Base-by-base conservation (phyloP, 352 stramenopile species). In the Phytopythium montanum region DNA sequence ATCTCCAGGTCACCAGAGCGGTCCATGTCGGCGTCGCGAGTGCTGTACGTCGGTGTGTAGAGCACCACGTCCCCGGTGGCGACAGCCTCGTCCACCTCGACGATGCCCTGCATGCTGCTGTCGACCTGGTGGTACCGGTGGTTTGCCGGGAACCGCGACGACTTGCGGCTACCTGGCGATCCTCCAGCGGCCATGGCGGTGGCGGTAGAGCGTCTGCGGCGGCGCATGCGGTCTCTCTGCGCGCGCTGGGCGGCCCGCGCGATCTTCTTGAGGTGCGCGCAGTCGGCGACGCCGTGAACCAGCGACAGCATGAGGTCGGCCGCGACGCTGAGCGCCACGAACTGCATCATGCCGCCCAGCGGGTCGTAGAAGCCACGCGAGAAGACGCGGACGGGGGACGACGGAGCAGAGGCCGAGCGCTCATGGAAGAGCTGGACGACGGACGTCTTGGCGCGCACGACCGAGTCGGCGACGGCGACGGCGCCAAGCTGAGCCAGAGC, bases 241-340 rank as follows among this genome's bases (percentile, higher is more conserved):
- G 70, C 65, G 41, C 79, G 72, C 54, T 85, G 75, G 6, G 74
- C 70, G 2, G 71, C 70, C 61, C 69, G 76, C 19, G 78, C 72
- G 26, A 88, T 72, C 48, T 88, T 88, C 67, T 88, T 85, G 45
- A 80, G 69, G 42, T 84, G 73, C 10, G 75, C 78, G 56, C 72
- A 81, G 62, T 81, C 71, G 13, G 83, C 58, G 2, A 69, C 67
- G 1, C 72, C 71, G 52, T 70, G 65, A 0, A 68, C 71, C 28
- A 69, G 65, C 39, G 74, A 62, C 25, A 85, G 62, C 55, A 85
- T 57, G 18, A 85, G 60, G 4, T 88, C 75, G 0, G 65, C 66
- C 1, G 62, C 68, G n/a, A 75, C 60, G 38, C 65, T 73, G 23
- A 80, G 64, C 19, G 75, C 75, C 51, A 80, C 61, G 45, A 76